phyloP scores from a whole-genome alignment of 1,284 basidiomycete genomes.

The Pascua guehoae region DNA sequence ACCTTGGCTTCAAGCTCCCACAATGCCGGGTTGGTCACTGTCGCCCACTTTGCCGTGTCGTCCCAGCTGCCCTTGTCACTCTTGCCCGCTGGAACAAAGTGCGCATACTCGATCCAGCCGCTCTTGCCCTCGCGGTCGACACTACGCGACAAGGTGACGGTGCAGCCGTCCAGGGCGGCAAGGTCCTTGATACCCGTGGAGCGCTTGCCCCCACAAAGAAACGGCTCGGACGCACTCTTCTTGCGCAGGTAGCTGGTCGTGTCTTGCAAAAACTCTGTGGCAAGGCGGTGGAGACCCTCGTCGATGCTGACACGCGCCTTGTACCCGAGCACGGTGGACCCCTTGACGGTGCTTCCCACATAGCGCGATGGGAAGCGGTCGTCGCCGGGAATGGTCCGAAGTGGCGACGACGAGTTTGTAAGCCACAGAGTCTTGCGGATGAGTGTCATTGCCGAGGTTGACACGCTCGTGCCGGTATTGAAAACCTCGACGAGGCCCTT shows the following conservation, averaged over 20 bases:
- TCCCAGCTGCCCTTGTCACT: too few relatives aligned
- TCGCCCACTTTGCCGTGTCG: too few relatives aligned
- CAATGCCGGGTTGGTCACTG: too few relatives aligned
- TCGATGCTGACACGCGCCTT: constrained; percentile 23
- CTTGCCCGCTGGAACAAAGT: too few relatives aligned
- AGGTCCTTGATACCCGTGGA: constrained; percentile 14
- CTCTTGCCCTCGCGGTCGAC: too few relatives aligned
- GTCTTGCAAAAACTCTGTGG: constrained; percentile 12
- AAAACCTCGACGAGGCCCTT: constrained; percentile 22
- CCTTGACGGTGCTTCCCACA: constrained; percentile 21
- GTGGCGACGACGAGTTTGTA: constrained; percentile 31
- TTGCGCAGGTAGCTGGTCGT: constrained; percentile 17
- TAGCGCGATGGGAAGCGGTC: constrained; percentile 25
- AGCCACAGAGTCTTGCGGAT: constrained; percentile 28
- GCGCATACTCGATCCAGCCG: too few relatives aligned
- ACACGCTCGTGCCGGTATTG: constrained; percentile 26
- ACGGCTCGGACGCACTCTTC: neutral
- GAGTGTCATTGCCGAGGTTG: constrained; percentile 21
- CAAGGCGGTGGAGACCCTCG: constrained; percentile 24
- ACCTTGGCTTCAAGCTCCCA: too few relatives aligned
- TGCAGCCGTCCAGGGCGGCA: constrained; percentile 22
- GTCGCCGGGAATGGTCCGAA: constrained; percentile 28
- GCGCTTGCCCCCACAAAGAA: neutral
- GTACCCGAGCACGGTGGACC: constrained; percentile 21
- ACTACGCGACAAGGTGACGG: constrained; percentile 1